Evolutionary conservation across 176 grass and related monocot genomes (phyloP).

Genomic region (Eleusine coracana): DNA sequence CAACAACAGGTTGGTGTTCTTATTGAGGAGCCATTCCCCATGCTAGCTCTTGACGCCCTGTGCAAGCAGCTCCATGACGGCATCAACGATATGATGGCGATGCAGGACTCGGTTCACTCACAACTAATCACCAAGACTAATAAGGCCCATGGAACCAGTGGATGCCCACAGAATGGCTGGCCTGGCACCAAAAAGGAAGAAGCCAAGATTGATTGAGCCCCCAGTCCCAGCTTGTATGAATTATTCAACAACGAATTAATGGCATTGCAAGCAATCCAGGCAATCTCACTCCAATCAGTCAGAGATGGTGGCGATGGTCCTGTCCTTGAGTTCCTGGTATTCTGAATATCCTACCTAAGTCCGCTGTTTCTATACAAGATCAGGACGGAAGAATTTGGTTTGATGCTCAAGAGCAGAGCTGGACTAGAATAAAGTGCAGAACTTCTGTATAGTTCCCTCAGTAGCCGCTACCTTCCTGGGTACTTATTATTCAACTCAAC

Average conservation of each 20-base stretch:
- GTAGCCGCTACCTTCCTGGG: no score
- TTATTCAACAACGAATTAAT: no score
- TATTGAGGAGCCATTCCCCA: conserved; percentile 93
- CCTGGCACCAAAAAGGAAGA: conserved; percentile 48
- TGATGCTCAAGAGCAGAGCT: not conserved
- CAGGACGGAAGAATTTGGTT: not conserved
- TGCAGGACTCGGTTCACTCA: conserved; percentile 60
- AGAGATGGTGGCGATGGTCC: no score
- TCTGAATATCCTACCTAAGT: no score
- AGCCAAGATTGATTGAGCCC: conserved; percentile 47
- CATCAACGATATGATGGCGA: conserved; percentile 57
- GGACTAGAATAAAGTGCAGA: conserved; percentile 29
- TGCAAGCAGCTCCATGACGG: conserved; percentile 71
- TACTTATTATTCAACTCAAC: no score
- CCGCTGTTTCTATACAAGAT: no score
- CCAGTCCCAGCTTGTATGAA: no score
- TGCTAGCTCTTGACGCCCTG: conserved; percentile 73
- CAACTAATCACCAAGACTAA: conserved; percentile 52
- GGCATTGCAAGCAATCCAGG: no score
- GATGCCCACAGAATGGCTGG: conserved; percentile 54
- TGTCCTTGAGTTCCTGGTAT: no score
- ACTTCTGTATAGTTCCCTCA: no score
- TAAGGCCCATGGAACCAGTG: not conserved
- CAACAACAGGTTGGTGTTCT: conserved; percentile 92
- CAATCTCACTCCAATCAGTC: no score